These are phyloP conservation scores for Cutaneotrichosporon arboriforme DNA, from an alignment of 1,284 basidiomycete genomes.

Conservation along the genomic window DNA sequence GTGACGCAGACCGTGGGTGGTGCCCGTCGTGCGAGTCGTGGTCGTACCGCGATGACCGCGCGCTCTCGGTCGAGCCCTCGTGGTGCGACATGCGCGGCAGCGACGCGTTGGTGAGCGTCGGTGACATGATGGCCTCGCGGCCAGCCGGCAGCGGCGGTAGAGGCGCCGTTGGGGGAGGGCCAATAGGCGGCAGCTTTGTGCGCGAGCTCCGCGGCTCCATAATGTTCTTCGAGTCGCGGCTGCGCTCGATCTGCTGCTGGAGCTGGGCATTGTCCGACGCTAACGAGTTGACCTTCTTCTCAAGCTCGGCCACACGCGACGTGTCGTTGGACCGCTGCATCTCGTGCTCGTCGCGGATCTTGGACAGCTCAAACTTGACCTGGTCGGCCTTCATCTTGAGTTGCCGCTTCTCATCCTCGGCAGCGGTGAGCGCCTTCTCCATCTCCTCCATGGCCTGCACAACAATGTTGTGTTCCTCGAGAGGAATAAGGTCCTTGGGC, in stretches of 20 bases:
- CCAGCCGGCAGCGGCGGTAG: conserved; percentile 36
- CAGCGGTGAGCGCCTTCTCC: conserved; percentile 30
- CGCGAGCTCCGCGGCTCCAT: conserved; percentile 13
- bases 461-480: conserved; percentile 26
- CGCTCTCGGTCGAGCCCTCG: conserved; percentile 16
- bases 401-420: conserved; percentile 41
- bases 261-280: conserved; percentile 16
- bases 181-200: conserved; percentile 34
- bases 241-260: conserved; percentile 25
- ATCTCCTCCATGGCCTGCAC: conserved; percentile 36
- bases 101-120: conserved; percentile 13
- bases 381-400: conserved; percentile 45
- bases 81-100: conserved; percentile 10
- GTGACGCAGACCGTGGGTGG: neutral
- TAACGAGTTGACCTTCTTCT: conserved; percentile 15
- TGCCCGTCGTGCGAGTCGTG: conserved; percentile 18
- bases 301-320: conserved; percentile 31
- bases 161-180: conserved; percentile 40
- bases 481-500: conserved; percentile 11
- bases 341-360: conserved; percentile 37
- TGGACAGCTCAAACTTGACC: conserved; percentile 39
- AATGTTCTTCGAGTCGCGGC: conserved; percentile 26
- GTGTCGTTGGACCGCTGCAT: conserved; percentile 27
- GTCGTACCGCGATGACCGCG: conserved; percentile 16
- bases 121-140: conserved; percentile 18